Conservation (phyloP, 2,329 filamentous ascomycete genomes). For the Aureobasidium sp. region DNA sequence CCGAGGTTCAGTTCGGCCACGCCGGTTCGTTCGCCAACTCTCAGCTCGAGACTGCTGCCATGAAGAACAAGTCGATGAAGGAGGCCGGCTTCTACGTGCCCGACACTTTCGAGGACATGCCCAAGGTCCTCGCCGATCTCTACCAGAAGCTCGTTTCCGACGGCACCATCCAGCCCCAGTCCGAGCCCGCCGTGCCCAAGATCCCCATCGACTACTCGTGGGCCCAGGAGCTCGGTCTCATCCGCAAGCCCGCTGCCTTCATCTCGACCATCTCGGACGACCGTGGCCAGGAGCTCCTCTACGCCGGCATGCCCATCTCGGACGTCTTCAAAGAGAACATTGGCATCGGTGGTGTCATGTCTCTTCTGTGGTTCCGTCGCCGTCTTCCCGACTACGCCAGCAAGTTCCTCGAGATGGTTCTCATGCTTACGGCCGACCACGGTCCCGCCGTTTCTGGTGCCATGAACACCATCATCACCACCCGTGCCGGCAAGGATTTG, state of each 20-base stretch:
- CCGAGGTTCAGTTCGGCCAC: constrained; percentile 98
- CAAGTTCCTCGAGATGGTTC: constrained; percentile 99
- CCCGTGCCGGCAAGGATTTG: constrained; percentile 96
- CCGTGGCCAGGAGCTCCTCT: constrained; percentile 97
- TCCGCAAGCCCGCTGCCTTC: constrained; percentile 99
- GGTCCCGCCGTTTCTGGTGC: constrained; percentile 97
- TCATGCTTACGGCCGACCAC: constrained; percentile 99
- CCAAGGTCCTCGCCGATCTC: constrained; percentile 64
- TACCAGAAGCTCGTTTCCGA: constrained; percentile 83
- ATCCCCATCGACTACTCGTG: constrained; percentile 99
- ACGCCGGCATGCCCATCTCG: constrained; percentile 99
- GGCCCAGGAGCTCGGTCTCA: constrained; percentile 98
- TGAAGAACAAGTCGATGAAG: constrained; percentile 96
- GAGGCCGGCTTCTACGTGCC: constrained; percentile 93
- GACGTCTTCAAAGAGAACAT: constrained; percentile 99
- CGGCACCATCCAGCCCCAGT: constrained; percentile 75
- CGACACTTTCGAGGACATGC: constrained; percentile 94
- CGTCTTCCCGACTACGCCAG: constrained; percentile 91
- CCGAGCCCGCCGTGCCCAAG: constrained; percentile 93
- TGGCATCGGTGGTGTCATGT: constrained; percentile 99
- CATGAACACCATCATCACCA: constrained; percentile 99
- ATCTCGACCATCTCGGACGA: constrained; percentile 99
- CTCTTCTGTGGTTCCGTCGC: constrained; percentile 97
- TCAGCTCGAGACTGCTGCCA: constrained; percentile 90
- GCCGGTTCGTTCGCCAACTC: constrained; percentile 99